These are phyloP conservation scores for Kentomonas sorsogonicus DNA, from an alignment of 208 protist genomes.

Conservation along the genomic window DNA sequence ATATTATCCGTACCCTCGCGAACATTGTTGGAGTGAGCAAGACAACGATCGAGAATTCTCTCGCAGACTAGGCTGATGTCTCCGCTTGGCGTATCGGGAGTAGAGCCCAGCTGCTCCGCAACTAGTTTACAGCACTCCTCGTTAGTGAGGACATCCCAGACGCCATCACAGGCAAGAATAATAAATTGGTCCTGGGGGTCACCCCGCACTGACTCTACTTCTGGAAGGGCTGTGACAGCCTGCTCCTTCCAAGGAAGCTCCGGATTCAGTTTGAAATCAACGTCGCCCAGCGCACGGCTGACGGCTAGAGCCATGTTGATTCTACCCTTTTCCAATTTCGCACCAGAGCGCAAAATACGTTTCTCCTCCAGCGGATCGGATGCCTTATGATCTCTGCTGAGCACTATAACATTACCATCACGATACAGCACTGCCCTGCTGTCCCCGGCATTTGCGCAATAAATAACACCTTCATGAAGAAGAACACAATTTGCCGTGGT, in stretches of 20 bases:
- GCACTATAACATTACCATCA: conserved; percentile 44
- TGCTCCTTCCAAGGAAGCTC: conserved; percentile 58
- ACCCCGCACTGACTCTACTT: conserved; percentile 38
- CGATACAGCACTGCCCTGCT: conserved; percentile 84
- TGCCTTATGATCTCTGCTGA: conserved; percentile 91
- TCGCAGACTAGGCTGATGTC: conserved; percentile 80
- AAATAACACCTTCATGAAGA: conserved; percentile 50
- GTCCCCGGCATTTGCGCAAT: conserved; percentile 91
- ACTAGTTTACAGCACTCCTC: conserved; percentile 68
- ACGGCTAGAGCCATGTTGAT: conserved; percentile 91
- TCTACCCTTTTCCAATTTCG: conserved; percentile 78
- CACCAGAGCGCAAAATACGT: conserved; percentile 82
- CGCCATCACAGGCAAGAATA: conserved; percentile 90
- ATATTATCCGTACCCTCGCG: conserved; percentile 82
- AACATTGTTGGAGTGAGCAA: conserved; percentile 50
- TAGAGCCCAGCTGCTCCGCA: conserved; percentile 25
- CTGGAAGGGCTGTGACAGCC: conserved; percentile 75
- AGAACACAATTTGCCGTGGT: conserved; percentile 81
- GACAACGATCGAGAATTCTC: conserved; percentile 63
- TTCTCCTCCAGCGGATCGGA: conserved; percentile 48
- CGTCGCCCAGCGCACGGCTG: conserved; percentile 92
- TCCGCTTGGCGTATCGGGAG: conserved; percentile 2
- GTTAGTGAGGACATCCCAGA: conserved; percentile 91
- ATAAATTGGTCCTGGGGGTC: conserved; percentile 77
- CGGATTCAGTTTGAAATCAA: conserved; percentile 82